A percentile compares a stretch with the other conserved stretches of the same genome.
Evolutionary conservation across 345 rosid species (phyloP).

Genomic region (Kandelia obovata): DNA sequence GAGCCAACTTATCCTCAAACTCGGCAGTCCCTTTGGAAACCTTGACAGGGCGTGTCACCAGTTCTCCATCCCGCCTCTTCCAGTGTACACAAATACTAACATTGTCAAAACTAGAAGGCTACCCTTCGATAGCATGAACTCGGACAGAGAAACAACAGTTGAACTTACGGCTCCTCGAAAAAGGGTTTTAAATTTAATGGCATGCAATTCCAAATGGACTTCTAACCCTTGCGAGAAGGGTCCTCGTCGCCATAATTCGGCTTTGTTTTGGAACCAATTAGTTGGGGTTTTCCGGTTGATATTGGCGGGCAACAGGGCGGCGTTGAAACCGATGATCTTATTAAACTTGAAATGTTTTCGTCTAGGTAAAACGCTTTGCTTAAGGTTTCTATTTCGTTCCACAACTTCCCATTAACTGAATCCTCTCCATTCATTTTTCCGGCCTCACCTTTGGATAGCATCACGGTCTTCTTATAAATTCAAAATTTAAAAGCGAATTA

Average conservation of each 20-base stretch:
- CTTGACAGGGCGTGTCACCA: slow-evolving; percentile 55
- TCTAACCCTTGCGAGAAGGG: slow-evolving; percentile 61
- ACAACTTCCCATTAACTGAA: slow-evolving; percentile 49
- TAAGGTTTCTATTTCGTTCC: slow-evolving; percentile 68
- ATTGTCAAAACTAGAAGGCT: slow-evolving; percentile 54
- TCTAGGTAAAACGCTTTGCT: slow-evolving; percentile 69
- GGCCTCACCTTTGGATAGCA: slow-evolving; percentile 51
- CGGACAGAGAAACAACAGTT: slow-evolving; percentile 71
- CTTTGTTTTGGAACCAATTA: slow-evolving; percentile 40
- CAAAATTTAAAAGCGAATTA: not conserved
- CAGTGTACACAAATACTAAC: slow-evolving; percentile 67
- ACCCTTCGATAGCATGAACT: slow-evolving; percentile 64
- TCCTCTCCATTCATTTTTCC: slow-evolving; percentile 45
- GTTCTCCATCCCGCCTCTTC: slow-evolving; percentile 80
- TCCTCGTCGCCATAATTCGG: slow-evolving; percentile 30
- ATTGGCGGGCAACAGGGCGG: slow-evolving; percentile 31
- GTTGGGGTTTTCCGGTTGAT: slow-evolving; percentile 38
- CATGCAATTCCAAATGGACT: slow-evolving; percentile 85
- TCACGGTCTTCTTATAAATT: slow-evolving; percentile 20
- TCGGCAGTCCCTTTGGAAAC: slow-evolving; percentile 62
- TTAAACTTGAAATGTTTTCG: slow-evolving; percentile 26
- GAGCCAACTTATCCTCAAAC: slow-evolving; percentile 66
- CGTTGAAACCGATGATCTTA: slow-evolving; percentile 5
- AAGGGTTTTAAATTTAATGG: slow-evolving; percentile 60
- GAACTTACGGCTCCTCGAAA: slow-evolving; percentile 60